Evolutionary conservation across 2,329 filamentous ascomycete genomes (phyloP).

Genomic region (Sporothrix phasma): DNA sequence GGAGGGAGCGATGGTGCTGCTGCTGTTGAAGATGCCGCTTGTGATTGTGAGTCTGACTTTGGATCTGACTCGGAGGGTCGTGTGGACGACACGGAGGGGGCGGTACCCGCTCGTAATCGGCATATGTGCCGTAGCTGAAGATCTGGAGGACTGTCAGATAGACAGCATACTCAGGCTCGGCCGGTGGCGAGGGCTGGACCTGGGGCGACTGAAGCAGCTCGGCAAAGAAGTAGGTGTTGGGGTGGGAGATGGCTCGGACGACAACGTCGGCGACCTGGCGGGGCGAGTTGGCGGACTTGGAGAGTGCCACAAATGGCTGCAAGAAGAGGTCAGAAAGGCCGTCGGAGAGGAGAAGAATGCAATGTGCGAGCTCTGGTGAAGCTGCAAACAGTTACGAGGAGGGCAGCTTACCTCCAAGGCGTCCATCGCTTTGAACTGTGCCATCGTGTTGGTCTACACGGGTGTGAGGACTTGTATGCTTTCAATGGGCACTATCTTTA

Average conservation of each 20-base stretch:
- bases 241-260: slow-evolving; percentile 75
- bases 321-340: neutral
- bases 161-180: slow-evolving; percentile 46
- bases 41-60: neutral
- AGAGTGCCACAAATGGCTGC: slow-evolving; percentile 82
- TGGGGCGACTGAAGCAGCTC: slow-evolving; percentile 78
- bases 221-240: slow-evolving; percentile 85
- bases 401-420: slow-evolving; percentile 45
- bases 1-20: slow-evolving; percentile 44
- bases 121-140: slow-evolving; percentile 88
- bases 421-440: slow-evolving; percentile 59
- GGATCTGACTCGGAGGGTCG: neutral
- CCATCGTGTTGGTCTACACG: slow-evolving; percentile 42
- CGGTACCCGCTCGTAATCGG: slow-evolving; percentile 47
- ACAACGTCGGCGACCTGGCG: slow-evolving; percentile 80
- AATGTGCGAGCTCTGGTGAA: neutral
- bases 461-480: neutral
- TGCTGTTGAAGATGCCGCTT: neutral
- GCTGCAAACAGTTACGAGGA: neutral
- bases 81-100: neutral
- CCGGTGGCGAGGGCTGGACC: slow-evolving; percentile 58
- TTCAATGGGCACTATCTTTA: neutral
- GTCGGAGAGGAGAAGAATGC: neutral
- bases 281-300: slow-evolving; percentile 74
- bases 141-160: slow-evolving; percentile 69